Percentiles rank a stretch among this genome's conserved stretches.
Evolutionary conservation across 2,329 filamentous ascomycete genomes (phyloP).

Genomic region (Colletotrichum zoysiae): DNA sequence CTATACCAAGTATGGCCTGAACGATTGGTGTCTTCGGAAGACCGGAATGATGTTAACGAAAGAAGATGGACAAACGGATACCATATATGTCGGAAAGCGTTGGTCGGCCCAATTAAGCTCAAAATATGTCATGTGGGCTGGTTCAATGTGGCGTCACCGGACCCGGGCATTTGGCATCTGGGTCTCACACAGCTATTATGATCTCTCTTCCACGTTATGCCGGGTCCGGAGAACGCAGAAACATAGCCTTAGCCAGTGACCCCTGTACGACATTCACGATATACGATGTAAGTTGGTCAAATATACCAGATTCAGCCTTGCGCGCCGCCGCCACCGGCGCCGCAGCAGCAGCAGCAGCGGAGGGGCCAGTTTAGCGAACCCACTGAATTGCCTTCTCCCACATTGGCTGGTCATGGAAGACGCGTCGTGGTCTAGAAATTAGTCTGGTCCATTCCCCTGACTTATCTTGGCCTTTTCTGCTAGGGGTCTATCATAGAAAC

Average conservation of each 20-base stretch:
- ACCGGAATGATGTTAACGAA: neutral
- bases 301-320: conserved; percentile 19
- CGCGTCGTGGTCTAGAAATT: conserved; percentile 10
- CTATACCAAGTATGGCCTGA: neutral
- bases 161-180: neutral
- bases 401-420: neutral
- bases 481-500: neutral
- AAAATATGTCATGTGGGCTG: neutral
- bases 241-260: conserved; percentile 3
- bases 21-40: neutral
- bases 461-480: neutral
- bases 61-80: neutral
- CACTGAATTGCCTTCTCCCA: conserved; percentile 21
- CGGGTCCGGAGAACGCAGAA: conserved; percentile 2
- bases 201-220: neutral
- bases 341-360: neutral
- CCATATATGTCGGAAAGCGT: neutral
- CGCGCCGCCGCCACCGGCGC: too few species aligned
- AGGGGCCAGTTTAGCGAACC: conserved; percentile 3
- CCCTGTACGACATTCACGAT: conserved; percentile 10
- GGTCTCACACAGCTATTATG: neutral
- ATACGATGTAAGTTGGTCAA: neutral
- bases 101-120: neutral
- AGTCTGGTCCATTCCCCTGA: neutral
- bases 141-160: neutral